A percentile compares a stretch with the other conserved stretches of the same genome.
These are phyloP conservation scores for Xylaria digitata DNA, from an alignment of 2,329 filamentous ascomycete genomes.

Conservation along the genomic window DNA sequence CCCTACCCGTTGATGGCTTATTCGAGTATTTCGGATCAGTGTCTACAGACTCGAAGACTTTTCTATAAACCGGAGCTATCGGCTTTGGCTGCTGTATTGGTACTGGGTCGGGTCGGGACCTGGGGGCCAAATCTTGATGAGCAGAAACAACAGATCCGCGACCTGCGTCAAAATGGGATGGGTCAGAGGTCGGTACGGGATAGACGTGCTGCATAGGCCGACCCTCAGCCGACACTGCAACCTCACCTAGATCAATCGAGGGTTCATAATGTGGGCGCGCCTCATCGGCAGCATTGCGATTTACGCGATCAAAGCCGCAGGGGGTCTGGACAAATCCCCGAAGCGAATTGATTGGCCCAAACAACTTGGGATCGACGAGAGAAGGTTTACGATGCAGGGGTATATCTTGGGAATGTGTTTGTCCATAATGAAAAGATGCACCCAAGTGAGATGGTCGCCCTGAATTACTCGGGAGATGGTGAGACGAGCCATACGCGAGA, in stretches of 20 bases:
- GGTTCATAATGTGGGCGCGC: slow-evolving; percentile 52
- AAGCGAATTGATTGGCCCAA: slow-evolving; percentile 71
- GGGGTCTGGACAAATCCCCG: slow-evolving; percentile 66
- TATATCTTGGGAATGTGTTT: slow-evolving; percentile 41
- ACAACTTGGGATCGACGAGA: slow-evolving; percentile 67
- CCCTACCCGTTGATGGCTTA: slow-evolving; percentile 53
- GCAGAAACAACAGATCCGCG: slow-evolving; percentile 61
- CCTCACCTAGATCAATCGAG: slow-evolving; percentile 52
- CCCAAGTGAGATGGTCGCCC: slow-evolving; percentile 33
- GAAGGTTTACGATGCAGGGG: slow-evolving; percentile 53
- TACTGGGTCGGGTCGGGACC: slow-evolving; percentile 67
- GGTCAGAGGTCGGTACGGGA: slow-evolving; percentile 74
- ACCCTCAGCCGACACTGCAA: slow-evolving; percentile 50
- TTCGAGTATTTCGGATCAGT: slow-evolving; percentile 53
- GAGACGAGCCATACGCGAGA: slow-evolving; percentile 57
- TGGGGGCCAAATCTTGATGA: slow-evolving; percentile 55
- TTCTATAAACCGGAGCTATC: slow-evolving; percentile 75
- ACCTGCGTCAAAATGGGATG: slow-evolving; percentile 68
- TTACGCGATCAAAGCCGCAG: slow-evolving; percentile 64
- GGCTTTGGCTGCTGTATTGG: slow-evolving; percentile 89
- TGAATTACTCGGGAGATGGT: slow-evolving; percentile 41
- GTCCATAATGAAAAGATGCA: slow-evolving; percentile 29
- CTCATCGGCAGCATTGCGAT: slow-evolving; percentile 43
- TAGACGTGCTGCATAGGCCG: slow-evolving; percentile 71
- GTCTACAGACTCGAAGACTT: slow-evolving; percentile 69